These are phyloP conservation scores for Colletotrichum trifolii DNA, from an alignment of 2,329 filamentous ascomycete species.

Conservation along the genomic window DNA sequence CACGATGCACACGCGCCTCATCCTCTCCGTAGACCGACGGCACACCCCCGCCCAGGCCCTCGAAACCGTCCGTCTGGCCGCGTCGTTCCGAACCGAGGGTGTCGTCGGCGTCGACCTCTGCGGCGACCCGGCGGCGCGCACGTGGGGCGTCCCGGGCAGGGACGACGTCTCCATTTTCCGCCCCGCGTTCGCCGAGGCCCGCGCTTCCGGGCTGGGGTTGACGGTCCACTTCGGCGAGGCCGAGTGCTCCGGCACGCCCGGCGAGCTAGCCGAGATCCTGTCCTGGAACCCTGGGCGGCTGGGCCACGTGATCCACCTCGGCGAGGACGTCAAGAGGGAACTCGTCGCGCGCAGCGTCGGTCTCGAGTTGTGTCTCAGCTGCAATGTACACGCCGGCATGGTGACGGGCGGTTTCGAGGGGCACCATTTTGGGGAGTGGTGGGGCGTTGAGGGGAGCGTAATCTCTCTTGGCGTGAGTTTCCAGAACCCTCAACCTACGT, in stretches of 20 bases:
- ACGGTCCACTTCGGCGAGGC: slow-evolving; percentile 86
- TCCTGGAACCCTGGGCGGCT: slow-evolving; percentile 74
- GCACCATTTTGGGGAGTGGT: slow-evolving; percentile 85
- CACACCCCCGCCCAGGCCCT: slow-evolving; percentile 67
- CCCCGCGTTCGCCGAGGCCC: slow-evolving; percentile 68
- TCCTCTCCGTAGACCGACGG: slow-evolving; percentile 80
- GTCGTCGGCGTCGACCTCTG: slow-evolving; percentile 84
- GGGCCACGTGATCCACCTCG: slow-evolving; percentile 83
- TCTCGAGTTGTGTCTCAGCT: slow-evolving; percentile 82
- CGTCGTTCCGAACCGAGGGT: slow-evolving; percentile 60
- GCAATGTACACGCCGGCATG: slow-evolving; percentile 83
- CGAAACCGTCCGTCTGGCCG: slow-evolving; percentile 73
- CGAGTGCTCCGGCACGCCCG: slow-evolving; percentile 62
- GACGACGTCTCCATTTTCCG: slow-evolving; percentile 71
- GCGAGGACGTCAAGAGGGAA: slow-evolving; percentile 66
- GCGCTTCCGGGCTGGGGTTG: slow-evolving; percentile 65
- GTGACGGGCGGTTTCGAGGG: slow-evolving; percentile 72
- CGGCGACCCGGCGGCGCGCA: slow-evolving; percentile 70
- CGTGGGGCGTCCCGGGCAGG: slow-evolving; percentile 63
- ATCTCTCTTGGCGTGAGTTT: slow-evolving; percentile 76
- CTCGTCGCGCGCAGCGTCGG: slow-evolving; percentile 67
- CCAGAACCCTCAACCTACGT: background rate
- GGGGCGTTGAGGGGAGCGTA: slow-evolving; percentile 63
- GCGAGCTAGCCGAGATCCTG: slow-evolving; percentile 74
- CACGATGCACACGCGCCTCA: slow-evolving; percentile 70